Conservation (phyloP, 177 flowering plant species). For the Vitis hybrid region DNA sequence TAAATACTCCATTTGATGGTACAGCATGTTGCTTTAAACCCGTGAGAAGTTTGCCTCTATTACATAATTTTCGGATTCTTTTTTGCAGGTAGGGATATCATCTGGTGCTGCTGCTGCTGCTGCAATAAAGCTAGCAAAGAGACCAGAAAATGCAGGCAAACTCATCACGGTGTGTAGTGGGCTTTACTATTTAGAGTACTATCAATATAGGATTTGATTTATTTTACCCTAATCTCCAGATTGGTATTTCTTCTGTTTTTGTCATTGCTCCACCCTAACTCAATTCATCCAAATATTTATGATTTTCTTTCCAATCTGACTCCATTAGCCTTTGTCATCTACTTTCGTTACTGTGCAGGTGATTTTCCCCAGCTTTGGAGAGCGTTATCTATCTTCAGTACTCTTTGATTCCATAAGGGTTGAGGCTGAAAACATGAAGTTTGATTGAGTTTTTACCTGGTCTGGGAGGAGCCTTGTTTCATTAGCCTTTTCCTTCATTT, state of each 20-base stretch:
- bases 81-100: constrained; percentile 54
- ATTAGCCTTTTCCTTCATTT: too few species aligned
- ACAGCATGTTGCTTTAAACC: too few species aligned
- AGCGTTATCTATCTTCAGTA: constrained; percentile 53
- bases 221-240: too few species aligned
- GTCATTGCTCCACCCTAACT: neutral
- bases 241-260: neutral
- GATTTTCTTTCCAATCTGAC: too few species aligned
- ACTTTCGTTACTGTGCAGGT: constrained; percentile 27
- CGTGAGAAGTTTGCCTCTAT: neutral
- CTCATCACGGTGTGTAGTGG: constrained; percentile 49
- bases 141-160: constrained; percentile 57
- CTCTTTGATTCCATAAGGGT: constrained; percentile 49
- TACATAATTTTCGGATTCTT: neutral
- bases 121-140: constrained; percentile 50
- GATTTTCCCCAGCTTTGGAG: constrained; percentile 57
- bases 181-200: neutral
- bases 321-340: too few species aligned
- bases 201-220: too few species aligned
- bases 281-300: too few species aligned
- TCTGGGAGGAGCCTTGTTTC: too few species aligned
- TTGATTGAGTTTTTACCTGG: constrained; percentile 11
- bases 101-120: constrained; percentile 46
- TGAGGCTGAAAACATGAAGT: constrained; percentile 50
- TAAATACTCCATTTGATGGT: too few species aligned